Conservation (phyloP, 83 land plant species). For the Isoetes engelmannii region DNA sequence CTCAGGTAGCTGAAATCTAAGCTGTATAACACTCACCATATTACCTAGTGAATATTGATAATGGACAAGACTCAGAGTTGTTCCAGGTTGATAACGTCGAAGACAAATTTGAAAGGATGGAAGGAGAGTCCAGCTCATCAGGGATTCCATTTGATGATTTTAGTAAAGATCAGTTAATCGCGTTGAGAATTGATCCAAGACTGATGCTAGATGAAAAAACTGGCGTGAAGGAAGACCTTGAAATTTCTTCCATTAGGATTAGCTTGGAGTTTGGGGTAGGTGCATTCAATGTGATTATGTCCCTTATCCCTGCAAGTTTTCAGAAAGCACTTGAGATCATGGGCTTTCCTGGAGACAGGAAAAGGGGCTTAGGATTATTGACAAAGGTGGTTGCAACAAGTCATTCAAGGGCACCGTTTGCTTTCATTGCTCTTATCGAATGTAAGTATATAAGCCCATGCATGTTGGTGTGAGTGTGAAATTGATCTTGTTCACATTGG, state of each 20-base stretch:
- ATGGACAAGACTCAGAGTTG: neutral
- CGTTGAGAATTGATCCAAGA: conserved; percentile 3
- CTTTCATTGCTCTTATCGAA: conserved; percentile 27
- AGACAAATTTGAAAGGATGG: neutral
- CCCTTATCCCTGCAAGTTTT: conserved; percentile 28
- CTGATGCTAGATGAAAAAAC: conserved; percentile 20
- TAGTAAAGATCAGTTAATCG: neutral
- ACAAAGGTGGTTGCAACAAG: conserved; percentile 22
- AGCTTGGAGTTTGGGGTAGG: conserved; percentile 33
- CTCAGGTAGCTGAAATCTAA: neutral
- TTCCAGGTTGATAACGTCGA: neutral
- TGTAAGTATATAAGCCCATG: conserved; percentile 20
- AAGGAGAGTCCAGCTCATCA: neutral
- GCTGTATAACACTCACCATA: neutral
- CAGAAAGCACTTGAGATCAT: conserved; percentile 36
- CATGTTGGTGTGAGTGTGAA: neutral
- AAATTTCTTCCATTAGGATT: conserved; percentile 30
- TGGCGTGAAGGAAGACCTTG: conserved; percentile 30
- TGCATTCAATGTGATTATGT: conserved; percentile 36
- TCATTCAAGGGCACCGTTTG: conserved; percentile 32
- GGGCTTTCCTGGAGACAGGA: conserved; percentile 37
- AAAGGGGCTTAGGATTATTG: conserved; percentile 23
- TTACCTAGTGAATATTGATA: neutral
- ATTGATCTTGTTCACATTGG: neutral
- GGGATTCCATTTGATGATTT: neutral